Evolutionary conservation across 768 basidiomycete species (phyloP).

Genomic region (Lentinula boryana): DNA sequence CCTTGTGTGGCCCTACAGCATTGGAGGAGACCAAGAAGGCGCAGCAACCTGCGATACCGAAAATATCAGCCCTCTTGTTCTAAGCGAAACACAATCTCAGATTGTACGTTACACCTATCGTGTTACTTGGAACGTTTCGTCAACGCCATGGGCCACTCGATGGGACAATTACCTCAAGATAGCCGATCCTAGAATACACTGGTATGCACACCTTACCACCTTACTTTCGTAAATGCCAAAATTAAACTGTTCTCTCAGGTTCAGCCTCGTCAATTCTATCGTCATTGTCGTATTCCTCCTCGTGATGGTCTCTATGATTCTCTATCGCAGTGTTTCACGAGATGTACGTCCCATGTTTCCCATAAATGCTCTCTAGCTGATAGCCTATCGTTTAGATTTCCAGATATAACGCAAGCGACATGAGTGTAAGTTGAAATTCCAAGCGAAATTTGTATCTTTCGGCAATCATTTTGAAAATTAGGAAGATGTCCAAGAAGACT

Average conservation of each 20-base stretch:
- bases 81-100: constrained; percentile 58
- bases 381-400: constrained; percentile 52
- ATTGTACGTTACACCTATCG: constrained; percentile 81
- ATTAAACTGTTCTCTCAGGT: constrained; percentile 18
- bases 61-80: constrained; percentile 38
- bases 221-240: background rate
- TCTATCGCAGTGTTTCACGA: constrained; percentile 78
- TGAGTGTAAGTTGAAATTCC: constrained; percentile 53
- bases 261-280: constrained; percentile 88
- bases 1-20: constrained; percentile 45
- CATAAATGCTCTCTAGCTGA: constrained; percentile 1
- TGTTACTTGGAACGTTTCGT: constrained; percentile 82
- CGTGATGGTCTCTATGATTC: constrained; percentile 88
- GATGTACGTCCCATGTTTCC: constrained; percentile 45
- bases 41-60: constrained; percentile 46
- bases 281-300: constrained; percentile 90
- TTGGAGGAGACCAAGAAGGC: constrained; percentile 53
- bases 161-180: constrained; percentile 98
- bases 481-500: constrained; percentile 97
- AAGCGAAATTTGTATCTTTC: background rate
- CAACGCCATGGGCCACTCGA: constrained; percentile 87
- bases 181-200: constrained; percentile 91
- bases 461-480: constrained; percentile 18
- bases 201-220: constrained; percentile 28
- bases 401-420: constrained; percentile 92